Evolutionary conservation across 495 filamentous ascomycete species (phyloP), one percentile per base, ranked within the genome.

Genomic region (Penicillium macrosclerotiorum): DNA sequence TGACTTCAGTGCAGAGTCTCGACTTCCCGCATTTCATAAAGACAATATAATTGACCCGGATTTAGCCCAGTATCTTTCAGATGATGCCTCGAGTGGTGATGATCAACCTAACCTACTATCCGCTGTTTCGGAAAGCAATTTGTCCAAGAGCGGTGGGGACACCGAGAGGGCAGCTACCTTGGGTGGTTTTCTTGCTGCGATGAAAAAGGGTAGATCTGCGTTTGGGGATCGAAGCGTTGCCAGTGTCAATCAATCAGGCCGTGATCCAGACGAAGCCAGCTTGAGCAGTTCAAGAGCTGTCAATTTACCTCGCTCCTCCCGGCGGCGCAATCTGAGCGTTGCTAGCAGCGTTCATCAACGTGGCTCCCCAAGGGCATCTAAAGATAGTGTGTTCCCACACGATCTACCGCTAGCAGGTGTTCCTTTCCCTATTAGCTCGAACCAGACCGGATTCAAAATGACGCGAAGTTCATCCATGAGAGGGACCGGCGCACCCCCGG

Each of bases 11-110:
- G 76, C 73, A 37, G 82, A 82, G 42, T 73, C 79, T n/a, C 78
- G 81, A 11, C 75, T 96, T 6, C 85, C 91, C 25, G 89, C 92
- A 20, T 97, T 98, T 55, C 94, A 97, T 58, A 89, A 89, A 53
- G 94, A 99, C 60, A 96, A 89, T 55, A 95, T 99, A 52, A 97
- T 97, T 59, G 94, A 99, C 57, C 92, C 94, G 3, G 94, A 97
- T 56, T 72, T 97, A 12, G 91, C 90, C 2, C 88, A 90, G 20
- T 97, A 92, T 68, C 85, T 97, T 73, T 97, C 93, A 13, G 94
- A 99, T 63, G 86, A 90, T 55, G 90, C 84, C 16, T 92, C 89
- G 2, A 96, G 88, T 57, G 93, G 85, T 13, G 91, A 95, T 53
- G 90, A 97, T 41, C 89, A 93, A 57, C 81, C 90, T 66, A 91